Evolutionary conservation across 345 rosid genomes (phyloP), one percentile per base, ranked within the genome.

Genomic region (Kernera saxatilis): DNA sequence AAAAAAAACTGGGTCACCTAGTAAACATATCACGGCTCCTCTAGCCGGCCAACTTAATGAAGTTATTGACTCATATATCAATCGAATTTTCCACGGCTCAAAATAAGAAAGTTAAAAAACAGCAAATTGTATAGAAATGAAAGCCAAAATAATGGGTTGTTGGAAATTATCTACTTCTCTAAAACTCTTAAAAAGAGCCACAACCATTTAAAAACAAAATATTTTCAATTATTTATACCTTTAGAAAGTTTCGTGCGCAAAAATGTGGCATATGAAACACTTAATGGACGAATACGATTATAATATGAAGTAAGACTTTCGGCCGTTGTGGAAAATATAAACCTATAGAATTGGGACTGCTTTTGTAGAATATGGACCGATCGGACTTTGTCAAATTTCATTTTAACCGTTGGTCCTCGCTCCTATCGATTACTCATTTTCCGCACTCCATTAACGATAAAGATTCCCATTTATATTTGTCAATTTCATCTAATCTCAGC

Each of bases 301-400:
- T 39, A 26, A 70, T 70, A 71, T 3, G 17, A 49, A 21, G 44
- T 30, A 48, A 71, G 61, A 56, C 68, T 73, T 66, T 66, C 4
- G 19, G 67, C 62, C 30, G 6, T 39, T 36, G 44, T 49, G 37
- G 62, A 51, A 49, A 49, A 49, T 58, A 66, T 48, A 66, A 57
- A 61, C 53, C 53, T 39, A n/a, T 67, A 74, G 62, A 66, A 74
- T 67, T 66, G 72, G 78, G 78, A 67, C 61, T 66, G 68, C 67
- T 66, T 66, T 67, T 57, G 3, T 74, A 74, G 78, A 57, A 58
- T 67, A 5, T 67, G 78, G 78, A 74, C 78, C 78, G 37, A 46
- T 46, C 65, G 19, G 78, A 74, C 62, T 57, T 74, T 37, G 44
- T 66, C 72, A 74, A 62, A 66, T 6, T 57, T 49, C 27, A 21